Evolutionary conservation across 1,284 basidiomycete genomes (phyloP), one percentile per base, ranked within the genome.

Genomic region (Leccinum pachyderme): DNA sequence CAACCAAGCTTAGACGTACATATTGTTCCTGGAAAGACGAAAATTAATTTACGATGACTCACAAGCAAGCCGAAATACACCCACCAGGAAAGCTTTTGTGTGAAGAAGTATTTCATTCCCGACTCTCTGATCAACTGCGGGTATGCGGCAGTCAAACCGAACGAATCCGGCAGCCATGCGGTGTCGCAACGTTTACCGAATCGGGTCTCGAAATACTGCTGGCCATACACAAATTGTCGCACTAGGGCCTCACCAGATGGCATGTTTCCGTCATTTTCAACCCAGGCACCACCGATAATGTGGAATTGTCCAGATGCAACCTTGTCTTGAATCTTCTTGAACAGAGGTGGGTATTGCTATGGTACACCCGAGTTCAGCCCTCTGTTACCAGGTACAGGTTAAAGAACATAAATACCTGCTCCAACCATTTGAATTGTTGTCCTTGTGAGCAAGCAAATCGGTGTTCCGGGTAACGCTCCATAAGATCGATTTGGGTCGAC

Each of bases 391-490:
- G 18, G 33, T 24, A 2, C 7, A 31, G 31, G 24, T 11, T 35
- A 47, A 18, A 18, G 24, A 5, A 44, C 11, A 13, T 25, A 7
- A 49, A 60, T 50, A 83, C 83, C 75, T 89, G 71, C 68, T 96
- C 93, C 27, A 95, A 81, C 96, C 96, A 99, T 69, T 95, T 94
- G 78, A 87, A 98, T 72, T 99, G 96, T 68, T 98, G 95, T 0
- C 95, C 95, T 54, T 92, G 91, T 46, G 88, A 92, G 59, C 91
- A 91, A 1, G 88, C 84, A 73, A 98, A 99, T n/a, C 91, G 83
- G 67, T 97, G 93, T 72, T 99, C 96, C 0, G 95, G 93, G 72
- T 95, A 99, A 25, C 95, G 85, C 25, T 95, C 89, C 87, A 98
- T 98, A 50, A 98, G 82, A 69, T 98, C 93, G 24, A 95, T 77